phyloP scores from a whole-genome alignment of 805 yeast species.

The Candida taoyuanica region DNA sequence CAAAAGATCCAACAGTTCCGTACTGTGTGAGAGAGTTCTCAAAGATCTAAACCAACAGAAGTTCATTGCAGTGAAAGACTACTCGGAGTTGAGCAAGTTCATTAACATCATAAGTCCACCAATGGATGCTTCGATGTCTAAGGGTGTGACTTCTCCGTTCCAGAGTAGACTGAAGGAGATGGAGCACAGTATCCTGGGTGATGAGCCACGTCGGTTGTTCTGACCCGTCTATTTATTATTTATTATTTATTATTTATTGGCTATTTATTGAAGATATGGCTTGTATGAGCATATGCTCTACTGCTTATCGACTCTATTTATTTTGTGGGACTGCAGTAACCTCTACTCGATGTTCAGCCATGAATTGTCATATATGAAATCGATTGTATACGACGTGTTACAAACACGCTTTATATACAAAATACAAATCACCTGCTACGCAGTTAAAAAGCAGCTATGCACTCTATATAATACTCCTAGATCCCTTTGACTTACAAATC shows the following conservation, averaged over 20 bases:
- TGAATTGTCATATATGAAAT: too few species aligned
- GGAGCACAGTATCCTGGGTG: conserved; percentile 22
- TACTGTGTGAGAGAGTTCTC: conserved; percentile 7
- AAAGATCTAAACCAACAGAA: conserved; percentile 4
- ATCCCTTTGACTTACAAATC: too few species aligned
- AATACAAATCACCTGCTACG: too few species aligned
- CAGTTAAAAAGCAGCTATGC: too few species aligned
- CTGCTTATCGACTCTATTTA: too few species aligned
- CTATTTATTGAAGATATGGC: conserved; percentile 3
- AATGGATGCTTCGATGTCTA: neutral
- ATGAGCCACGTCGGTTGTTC: conserved; percentile 1
- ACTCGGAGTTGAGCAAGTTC: conserved; percentile 6
- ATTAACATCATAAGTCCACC: neutral
- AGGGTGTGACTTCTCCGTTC: conserved; percentile 1
- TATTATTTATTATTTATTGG: conserved; percentile 6
- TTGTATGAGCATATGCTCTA: too few species aligned
- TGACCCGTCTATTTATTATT: neutral
- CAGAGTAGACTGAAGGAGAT: conserved; percentile 15
- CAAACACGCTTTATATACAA: too few species aligned
- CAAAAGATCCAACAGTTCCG: conserved; percentile 10
- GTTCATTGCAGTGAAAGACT: conserved; percentile 11
- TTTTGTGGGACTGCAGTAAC: too few species aligned
- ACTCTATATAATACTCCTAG: too few species aligned
- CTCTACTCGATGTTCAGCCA: too few species aligned
- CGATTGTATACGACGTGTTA: too few species aligned